Evolutionary conservation across 257 asterid genomes (phyloP).

Genomic region (Jasminum sambac): DNA sequence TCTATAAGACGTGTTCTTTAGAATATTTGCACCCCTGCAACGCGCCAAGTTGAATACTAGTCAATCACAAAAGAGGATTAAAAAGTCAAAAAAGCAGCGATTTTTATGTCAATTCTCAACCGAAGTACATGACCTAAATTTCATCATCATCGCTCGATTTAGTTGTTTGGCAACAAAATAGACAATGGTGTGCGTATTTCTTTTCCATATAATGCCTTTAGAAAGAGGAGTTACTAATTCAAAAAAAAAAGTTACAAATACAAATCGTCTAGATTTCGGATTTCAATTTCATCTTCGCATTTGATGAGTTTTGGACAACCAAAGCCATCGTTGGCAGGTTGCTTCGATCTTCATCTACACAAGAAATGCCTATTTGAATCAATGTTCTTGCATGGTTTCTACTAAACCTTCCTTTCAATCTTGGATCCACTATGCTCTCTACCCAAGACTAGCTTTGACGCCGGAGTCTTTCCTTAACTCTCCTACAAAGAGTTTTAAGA

Average conservation of each 20-base stretch:
- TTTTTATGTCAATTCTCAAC: too few relatives aligned
- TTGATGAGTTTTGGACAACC: conserved; percentile 7
- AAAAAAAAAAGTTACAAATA: neutral
- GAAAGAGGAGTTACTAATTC: too few relatives aligned
- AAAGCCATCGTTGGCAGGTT: conserved; percentile 17
- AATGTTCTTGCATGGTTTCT: neutral
- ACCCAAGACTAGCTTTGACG: neutral
- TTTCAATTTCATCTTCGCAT: neutral
- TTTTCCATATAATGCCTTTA: too few relatives aligned
- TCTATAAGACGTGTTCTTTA: too few relatives aligned
- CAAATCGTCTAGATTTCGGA: neutral
- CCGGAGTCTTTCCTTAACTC: neutral
- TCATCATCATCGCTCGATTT: too few relatives aligned
- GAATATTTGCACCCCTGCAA: too few relatives aligned
- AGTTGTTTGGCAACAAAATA: too few relatives aligned
- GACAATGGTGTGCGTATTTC: too few relatives aligned
- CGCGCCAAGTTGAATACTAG: too few relatives aligned
- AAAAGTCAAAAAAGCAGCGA: neutral
- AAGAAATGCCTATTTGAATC: conserved; percentile 7
- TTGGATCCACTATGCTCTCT: conserved; percentile 18
- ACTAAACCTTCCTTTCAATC: neutral
- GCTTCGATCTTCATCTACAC: conserved; percentile 17
- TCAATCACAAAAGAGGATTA: too few relatives aligned
- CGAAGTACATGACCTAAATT: too few relatives aligned
- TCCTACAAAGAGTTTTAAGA: neutral